phyloP scores from a whole-genome alignment of 1,284 basidiomycete species.

The Meira miltonrushii region DNA sequence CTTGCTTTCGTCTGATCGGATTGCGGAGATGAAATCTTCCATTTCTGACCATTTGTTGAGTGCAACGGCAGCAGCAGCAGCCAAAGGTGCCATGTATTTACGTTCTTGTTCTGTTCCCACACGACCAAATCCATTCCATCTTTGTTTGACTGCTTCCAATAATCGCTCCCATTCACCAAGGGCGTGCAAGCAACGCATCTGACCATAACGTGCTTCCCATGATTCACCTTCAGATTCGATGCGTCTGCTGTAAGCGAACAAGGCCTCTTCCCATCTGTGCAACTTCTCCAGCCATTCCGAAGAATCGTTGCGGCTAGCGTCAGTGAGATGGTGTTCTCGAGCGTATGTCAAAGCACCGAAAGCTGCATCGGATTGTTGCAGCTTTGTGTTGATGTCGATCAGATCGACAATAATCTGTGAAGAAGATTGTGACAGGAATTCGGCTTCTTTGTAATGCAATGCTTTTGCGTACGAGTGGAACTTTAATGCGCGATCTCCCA shows the following conservation, averaged over 20 bases:
- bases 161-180: slow-evolving; percentile 96
- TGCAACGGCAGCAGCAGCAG: slow-evolving; percentile 95
- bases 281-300: slow-evolving; percentile 93
- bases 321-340: slow-evolving; percentile 63
- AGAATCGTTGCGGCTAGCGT: slow-evolving; percentile 62
- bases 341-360: slow-evolving; percentile 50
- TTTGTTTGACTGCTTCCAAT: slow-evolving; percentile 77
- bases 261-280: slow-evolving; percentile 91
- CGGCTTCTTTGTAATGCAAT: slow-evolving; percentile 96
- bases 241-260: slow-evolving; percentile 78
- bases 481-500: slow-evolving; percentile 85
- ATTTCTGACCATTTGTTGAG: slow-evolving; percentile 95
- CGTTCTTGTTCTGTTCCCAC: slow-evolving; percentile 58
- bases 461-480: slow-evolving; percentile 97
- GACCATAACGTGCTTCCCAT: slow-evolving; percentile 69
- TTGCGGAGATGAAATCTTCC: slow-evolving; percentile 93
- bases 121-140: slow-evolving; percentile 68
- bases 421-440: slow-evolving; percentile 87
- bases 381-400: slow-evolving; percentile 92
- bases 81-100: slow-evolving; percentile 88
- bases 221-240: slow-evolving; percentile 60
- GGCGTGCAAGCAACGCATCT: slow-evolving; percentile 93
- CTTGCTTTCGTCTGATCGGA: slow-evolving; percentile 85
- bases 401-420: slow-evolving; percentile 78
- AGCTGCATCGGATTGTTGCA: slow-evolving; percentile 66